Conservation (phyloP, 2,329 filamentous ascomycete species). For the Teratosphaeria pseudoeucalypti region DNA sequence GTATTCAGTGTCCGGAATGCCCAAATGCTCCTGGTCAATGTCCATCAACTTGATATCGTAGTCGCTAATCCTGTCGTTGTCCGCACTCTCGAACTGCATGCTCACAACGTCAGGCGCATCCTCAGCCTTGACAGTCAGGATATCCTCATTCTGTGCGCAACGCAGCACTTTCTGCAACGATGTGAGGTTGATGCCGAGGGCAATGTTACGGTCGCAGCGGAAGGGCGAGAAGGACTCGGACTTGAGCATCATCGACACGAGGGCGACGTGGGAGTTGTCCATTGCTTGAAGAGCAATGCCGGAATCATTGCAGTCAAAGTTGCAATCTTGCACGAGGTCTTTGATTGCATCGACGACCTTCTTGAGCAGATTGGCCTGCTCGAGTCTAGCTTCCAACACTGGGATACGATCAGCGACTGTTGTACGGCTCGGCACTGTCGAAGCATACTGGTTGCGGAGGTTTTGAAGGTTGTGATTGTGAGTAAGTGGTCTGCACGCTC, state of each 20-base stretch:
- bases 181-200: slow-evolving; percentile 90
- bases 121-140: slow-evolving; percentile 93
- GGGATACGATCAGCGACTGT: not conserved
- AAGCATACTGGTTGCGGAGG: not conserved
- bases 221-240: slow-evolving; percentile 89
- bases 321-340: slow-evolving; percentile 98
- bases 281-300: slow-evolving; percentile 97
- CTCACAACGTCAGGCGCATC: slow-evolving; percentile 94
- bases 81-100: slow-evolving; percentile 83
- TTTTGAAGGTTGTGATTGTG: not conserved
- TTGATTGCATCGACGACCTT: slow-evolving; percentile 99
- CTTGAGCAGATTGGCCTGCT: slow-evolving; percentile 88
- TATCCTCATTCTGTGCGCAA: slow-evolving; percentile 86
- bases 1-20: slow-evolving; percentile 98
- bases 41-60: slow-evolving; percentile 99
- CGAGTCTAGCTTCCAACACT: slow-evolving; percentile 93
- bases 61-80: slow-evolving; percentile 87
- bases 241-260: slow-evolving; percentile 98
- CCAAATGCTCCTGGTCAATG: slow-evolving; percentile 98
- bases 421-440: not conserved
- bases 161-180: slow-evolving; percentile 96
- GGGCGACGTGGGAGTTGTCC: slow-evolving; percentile 99
- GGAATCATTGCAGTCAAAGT: slow-evolving; percentile 99
- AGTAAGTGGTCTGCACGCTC: not conserved
- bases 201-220: slow-evolving; percentile 98